A percentile compares a stretch with the other conserved stretches of the same genome.
phyloP scores from a whole-genome alignment of 805 yeast genomes.

The Kodamaea hsintzibuensis region DNA sequence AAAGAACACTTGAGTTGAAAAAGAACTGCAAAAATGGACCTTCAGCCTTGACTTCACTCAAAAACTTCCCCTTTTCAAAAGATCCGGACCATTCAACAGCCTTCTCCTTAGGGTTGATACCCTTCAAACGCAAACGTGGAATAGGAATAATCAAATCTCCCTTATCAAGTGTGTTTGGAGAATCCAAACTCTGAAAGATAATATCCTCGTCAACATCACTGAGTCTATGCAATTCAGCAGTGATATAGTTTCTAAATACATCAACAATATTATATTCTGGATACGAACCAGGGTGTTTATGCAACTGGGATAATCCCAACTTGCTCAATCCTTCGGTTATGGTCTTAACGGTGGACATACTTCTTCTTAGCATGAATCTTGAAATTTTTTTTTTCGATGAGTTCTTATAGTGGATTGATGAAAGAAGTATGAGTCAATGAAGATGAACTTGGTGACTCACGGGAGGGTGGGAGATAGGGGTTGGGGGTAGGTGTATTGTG shows the following conservation, averaged over 20 bases:
- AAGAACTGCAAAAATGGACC: slow-evolving; percentile 93
- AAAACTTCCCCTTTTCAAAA: slow-evolving; percentile 71
- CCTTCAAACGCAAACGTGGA: slow-evolving; percentile 80
- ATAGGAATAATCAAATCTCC: slow-evolving; percentile 93
- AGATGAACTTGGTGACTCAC: neutral
- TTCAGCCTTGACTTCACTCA: slow-evolving; percentile 72
- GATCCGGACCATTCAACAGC: slow-evolving; percentile 70
- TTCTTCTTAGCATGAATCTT: slow-evolving; percentile 7
- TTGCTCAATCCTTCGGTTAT: slow-evolving; percentile 36
- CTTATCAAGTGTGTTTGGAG: slow-evolving; percentile 81
- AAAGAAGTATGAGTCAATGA: neutral
- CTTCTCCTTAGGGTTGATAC: slow-evolving; percentile 78
- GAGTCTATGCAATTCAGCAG: slow-evolving; percentile 71
- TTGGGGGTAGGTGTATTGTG: neutral
- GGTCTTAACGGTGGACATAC: slow-evolving; percentile 13
- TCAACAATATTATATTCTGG: slow-evolving; percentile 85
- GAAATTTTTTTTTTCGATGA: slow-evolving; percentile 5
- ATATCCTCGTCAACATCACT: slow-evolving; percentile 69
- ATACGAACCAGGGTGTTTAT: slow-evolving; percentile 53
- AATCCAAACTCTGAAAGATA: slow-evolving; percentile 83
- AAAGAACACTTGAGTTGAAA: slow-evolving; percentile 66
- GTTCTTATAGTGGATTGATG: neutral
- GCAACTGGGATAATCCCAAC: slow-evolving; percentile 45
- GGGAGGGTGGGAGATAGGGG: neutral
- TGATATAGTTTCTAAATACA: slow-evolving; percentile 83